Conservation (phyloP, 805 yeast species). For the Wickerhamiella kazuoi region DNA sequence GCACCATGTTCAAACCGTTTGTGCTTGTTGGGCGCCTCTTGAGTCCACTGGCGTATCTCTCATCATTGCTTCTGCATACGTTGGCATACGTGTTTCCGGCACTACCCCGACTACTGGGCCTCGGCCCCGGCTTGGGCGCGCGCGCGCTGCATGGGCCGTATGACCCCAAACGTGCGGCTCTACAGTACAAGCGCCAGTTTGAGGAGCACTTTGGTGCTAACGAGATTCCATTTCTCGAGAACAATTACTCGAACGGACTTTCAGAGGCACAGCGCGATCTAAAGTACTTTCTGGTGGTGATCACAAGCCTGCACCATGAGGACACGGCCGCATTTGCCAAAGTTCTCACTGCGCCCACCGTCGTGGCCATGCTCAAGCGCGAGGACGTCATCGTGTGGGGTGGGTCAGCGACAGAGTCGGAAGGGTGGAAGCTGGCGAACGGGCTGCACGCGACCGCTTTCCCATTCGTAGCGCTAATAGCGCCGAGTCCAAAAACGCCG, state of each 20-base stretch:
- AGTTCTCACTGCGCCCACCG: constrained; percentile 34
- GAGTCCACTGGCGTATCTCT: constrained; percentile 3
- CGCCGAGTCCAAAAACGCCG: constrained; percentile 35
- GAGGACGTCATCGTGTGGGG: constrained; percentile 64
- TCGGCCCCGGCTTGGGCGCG: constrained; percentile 24
- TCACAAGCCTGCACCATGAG: constrained; percentile 59
- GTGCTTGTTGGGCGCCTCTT: constrained; percentile 19
- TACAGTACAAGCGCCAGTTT: constrained; percentile 32
- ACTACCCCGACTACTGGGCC: constrained; percentile 22
- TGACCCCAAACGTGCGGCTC: constrained; percentile 38
- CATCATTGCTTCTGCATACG: constrained; percentile 13
- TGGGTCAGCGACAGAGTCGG: constrained; percentile 65
- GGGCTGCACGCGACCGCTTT: constrained; percentile 50
- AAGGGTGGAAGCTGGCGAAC: constrained; percentile 68
- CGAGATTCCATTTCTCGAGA: constrained; percentile 27
- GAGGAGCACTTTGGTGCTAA: constrained; percentile 28
- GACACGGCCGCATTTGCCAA: constrained; percentile 35
- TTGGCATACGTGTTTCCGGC: constrained; percentile 23
- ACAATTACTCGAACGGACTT: constrained; percentile 68
- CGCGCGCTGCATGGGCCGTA: constrained; percentile 20
- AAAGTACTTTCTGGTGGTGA: constrained; percentile 52
- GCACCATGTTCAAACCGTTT: constrained; percentile 22
- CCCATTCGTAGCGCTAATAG: constrained; percentile 69
- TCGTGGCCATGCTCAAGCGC: constrained; percentile 27
- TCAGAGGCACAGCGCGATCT: constrained; percentile 50